Base-by-base conservation (phyloP, 1,284 basidiomycete species). In the Rhodotorula sp. region DNA sequence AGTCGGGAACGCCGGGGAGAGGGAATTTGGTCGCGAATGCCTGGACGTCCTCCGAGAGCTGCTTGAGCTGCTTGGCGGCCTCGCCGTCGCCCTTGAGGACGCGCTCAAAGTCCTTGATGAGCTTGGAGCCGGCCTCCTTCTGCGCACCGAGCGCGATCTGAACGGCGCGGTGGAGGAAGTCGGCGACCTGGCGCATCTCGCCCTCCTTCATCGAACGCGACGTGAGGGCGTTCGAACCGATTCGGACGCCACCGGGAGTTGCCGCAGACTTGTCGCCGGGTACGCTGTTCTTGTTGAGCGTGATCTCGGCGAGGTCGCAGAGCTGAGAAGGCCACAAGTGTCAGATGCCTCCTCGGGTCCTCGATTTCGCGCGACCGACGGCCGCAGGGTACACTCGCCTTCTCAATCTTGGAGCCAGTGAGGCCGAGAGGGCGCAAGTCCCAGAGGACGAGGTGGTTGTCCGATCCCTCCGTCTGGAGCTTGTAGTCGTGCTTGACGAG, bases 371-470 rank as follows among this genome's bases (percentile, higher is more conserved):
- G 8, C 36, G 36, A 39, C 39, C 39, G 11, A 3, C 39, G 3
- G 39, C 13, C 39, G 46, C 53, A 34, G 34, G 17, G 46, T 24
- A 24, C 39, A 46, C 48, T 2, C 48, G 51, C 59, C 86, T 97
- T 98, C 86, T 97, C 94, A 71, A 99, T 88, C 85, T 99, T 99
- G 85, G 89, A 92, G 69, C 96, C 96, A 32, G 96, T 98, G 79
- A 99, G 84, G 66, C 92, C 91, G 76, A 97, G 86, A 34, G 96
- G 96, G 63, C 96, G 53, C n/a, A 63, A 65, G 81, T 99, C 96
- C 94, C 94, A 98, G 60, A 99, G 90, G 69, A 98, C 89, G 73
- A 99, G 88, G 83, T 99, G 96, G 86, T 94, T 98, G 82, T 98
- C 95, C 22, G 93, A 94, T 69, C 96, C 96, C 70, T 88, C 89